Conservation (phyloP, 345 rosid species). For the Citrus inodora region DNA sequence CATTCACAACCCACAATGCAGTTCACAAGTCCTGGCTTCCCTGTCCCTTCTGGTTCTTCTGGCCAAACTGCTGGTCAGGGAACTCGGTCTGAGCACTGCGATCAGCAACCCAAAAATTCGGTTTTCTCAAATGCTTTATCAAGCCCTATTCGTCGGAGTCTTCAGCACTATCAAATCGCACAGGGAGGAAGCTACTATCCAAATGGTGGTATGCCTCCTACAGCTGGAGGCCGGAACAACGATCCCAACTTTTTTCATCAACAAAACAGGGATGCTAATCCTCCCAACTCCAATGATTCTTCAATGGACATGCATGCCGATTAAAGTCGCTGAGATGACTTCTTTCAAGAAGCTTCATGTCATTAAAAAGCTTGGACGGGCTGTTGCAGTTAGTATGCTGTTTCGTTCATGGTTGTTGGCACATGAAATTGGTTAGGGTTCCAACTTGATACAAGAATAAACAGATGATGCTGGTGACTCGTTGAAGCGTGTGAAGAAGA, state of each 20-base stretch:
- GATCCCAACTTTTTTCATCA: constrained; percentile 42
- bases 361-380: constrained; percentile 7
- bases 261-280: constrained; percentile 61
- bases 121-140: constrained; percentile 87
- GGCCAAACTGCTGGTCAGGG: constrained; percentile 44
- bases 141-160: constrained; percentile 68
- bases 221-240: constrained; percentile 38
- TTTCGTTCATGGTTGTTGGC: constrained; percentile 5
- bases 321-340: constrained; percentile 20
- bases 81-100: constrained; percentile 52
- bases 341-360: constrained; percentile 10
- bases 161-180: constrained; percentile 62
- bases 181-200: constrained; percentile 68
- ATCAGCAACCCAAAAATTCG: constrained; percentile 70
- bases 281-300: constrained; percentile 67
- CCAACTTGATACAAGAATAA: constrained; percentile 27
- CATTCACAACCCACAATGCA: constrained; percentile 46
- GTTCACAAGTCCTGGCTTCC: constrained; percentile 36
- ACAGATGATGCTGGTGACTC: constrained; percentile 21
- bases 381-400: constrained; percentile 11
- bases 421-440: constrained; percentile 20
- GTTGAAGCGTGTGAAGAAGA: constrained; percentile 32
- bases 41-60: constrained; percentile 56
- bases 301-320: constrained; percentile 89
- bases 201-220: constrained; percentile 35